Conservation (phyloP, 768 basidiomycete genomes). For the Hortiboletus flavorubellus region DNA sequence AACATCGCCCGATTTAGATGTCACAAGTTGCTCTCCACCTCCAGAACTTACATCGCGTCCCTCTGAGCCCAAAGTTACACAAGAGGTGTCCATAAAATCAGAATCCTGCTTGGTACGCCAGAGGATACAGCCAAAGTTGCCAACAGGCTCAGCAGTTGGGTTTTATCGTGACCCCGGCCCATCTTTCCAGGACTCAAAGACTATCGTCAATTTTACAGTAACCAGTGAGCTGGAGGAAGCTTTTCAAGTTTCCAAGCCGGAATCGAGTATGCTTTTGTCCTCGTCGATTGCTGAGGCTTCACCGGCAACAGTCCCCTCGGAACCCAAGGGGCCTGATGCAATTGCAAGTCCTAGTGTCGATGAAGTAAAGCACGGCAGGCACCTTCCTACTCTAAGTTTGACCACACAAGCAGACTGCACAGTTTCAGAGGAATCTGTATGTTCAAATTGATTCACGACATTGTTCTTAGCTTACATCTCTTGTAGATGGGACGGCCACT, state of each 20-base stretch:
- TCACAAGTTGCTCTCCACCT: conserved; percentile 66
- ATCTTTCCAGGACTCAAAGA: conserved; percentile 44
- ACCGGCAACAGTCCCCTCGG: conserved; percentile 3
- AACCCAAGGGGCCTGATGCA: conserved; percentile 5
- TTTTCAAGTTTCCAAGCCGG: conserved; percentile 3
- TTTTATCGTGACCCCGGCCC: conserved; percentile 67
- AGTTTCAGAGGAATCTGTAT: conserved; percentile 53
- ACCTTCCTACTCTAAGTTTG: conserved; percentile 21
- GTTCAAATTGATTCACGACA: conserved; percentile 20
- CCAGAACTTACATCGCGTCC: conserved; percentile 40
- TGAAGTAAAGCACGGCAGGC: conserved; percentile 5
- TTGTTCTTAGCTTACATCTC: conserved; percentile 10
- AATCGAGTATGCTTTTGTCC: conserved; percentile 26
- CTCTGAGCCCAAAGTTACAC: conserved; percentile 29
- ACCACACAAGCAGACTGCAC: conserved; percentile 43
- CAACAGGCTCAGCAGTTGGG: conserved; percentile 66
- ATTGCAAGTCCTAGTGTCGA: conserved; percentile 10
- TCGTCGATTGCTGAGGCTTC: conserved; percentile 18
- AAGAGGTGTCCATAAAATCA: conserved; percentile 30
- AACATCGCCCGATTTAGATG: conserved; percentile 37
- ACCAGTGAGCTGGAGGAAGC: conserved; percentile 65
- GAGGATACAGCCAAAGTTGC: conserved; percentile 67
- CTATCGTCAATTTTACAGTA: conserved; percentile 71
- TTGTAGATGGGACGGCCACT: conserved; percentile 42
- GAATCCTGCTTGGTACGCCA: conserved; percentile 36